Evolutionary conservation across 805 yeast genomes (phyloP).

Genomic region (Lipomyces sp.): DNA sequence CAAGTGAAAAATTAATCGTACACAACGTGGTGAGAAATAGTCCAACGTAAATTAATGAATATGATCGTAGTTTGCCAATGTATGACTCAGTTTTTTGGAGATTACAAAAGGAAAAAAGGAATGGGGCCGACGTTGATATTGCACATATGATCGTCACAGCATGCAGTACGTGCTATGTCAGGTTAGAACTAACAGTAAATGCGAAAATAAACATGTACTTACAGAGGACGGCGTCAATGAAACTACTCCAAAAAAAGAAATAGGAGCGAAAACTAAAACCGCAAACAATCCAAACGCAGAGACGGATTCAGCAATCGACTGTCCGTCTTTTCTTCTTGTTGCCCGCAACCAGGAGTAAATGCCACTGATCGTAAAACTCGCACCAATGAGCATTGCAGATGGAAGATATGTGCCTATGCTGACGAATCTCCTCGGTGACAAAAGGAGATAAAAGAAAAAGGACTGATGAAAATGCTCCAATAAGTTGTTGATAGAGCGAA

Average conservation of each 20-base stretch:
- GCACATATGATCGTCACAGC: not conserved
- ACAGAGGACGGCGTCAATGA: conserved; percentile 9
- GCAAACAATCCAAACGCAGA: conserved; percentile 38
- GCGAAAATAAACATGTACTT: not conserved
- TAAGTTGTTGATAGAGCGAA: conserved; percentile 85
- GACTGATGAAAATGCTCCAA: conserved; percentile 96
- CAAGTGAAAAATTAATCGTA: conserved; percentile 80
- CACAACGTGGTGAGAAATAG: conserved; percentile 68
- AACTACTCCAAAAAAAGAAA: conserved; percentile 14
- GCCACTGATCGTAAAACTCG: conserved; percentile 67
- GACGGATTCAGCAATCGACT: conserved; percentile 35
- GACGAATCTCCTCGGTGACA: conserved; percentile 76
- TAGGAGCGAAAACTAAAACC: conserved; percentile 30
- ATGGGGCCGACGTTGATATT: not conserved
- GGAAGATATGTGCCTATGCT: conserved; percentile 94
- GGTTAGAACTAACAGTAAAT: not conserved
- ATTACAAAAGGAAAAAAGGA: too few relatives aligned
- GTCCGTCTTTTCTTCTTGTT: not conserved
- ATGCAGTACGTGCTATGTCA: not conserved
- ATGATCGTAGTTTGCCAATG: conserved; percentile 14
- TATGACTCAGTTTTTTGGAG: conserved; percentile 9
- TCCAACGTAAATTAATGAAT: conserved; percentile 43
- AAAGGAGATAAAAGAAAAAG: conserved; percentile 82
- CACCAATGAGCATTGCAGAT: conserved; percentile 68
- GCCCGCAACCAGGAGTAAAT: conserved; percentile 37